These are phyloP conservation scores for Geotrichum fermentans DNA, from an alignment of 1,139 yeast species.

Conservation along the genomic window DNA sequence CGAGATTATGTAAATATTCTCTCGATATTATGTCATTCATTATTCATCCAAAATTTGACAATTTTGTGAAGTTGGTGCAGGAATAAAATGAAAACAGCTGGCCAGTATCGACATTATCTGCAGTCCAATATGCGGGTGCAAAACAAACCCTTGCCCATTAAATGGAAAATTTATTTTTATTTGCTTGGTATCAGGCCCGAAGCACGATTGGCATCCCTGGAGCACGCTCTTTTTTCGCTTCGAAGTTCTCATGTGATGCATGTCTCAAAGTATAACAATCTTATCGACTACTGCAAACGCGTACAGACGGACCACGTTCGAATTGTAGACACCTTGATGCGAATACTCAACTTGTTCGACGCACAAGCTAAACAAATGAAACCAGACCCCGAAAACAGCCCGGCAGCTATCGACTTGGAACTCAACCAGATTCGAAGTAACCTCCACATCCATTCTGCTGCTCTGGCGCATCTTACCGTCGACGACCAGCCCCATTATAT, in stretches of 20 bases:
- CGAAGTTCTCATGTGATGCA: constrained; percentile 15
- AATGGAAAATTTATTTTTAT: too few relatives aligned
- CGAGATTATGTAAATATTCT: neutral
- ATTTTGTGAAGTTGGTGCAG: too few relatives aligned
- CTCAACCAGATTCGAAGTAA: constrained; percentile 17
- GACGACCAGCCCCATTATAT: constrained; percentile 3
- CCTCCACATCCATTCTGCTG: constrained; percentile 19
- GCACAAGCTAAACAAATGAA: neutral
- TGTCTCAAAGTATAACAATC: constrained; percentile 14
- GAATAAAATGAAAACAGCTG: too few relatives aligned
- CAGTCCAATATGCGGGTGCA: too few relatives aligned
- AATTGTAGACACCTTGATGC: constrained; percentile 11
- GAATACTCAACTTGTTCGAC: constrained; percentile 6
- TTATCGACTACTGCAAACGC: constrained; percentile 18
- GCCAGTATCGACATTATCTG: too few relatives aligned
- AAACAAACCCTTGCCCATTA: too few relatives aligned
- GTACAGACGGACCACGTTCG: constrained; percentile 15
- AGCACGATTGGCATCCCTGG: constrained; percentile 25
- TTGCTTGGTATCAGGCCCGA: too few relatives aligned
- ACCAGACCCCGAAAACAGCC: constrained; percentile 1
- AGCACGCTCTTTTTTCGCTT: constrained; percentile 22
- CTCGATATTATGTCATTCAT: too few relatives aligned
- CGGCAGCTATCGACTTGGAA: constrained; percentile 9
- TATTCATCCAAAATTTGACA: too few relatives aligned
- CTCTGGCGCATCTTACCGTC: neutral